Evolutionary conservation across 2,329 filamentous ascomycete species (phyloP).

Genomic region (Nectriaceae sp.): DNA sequence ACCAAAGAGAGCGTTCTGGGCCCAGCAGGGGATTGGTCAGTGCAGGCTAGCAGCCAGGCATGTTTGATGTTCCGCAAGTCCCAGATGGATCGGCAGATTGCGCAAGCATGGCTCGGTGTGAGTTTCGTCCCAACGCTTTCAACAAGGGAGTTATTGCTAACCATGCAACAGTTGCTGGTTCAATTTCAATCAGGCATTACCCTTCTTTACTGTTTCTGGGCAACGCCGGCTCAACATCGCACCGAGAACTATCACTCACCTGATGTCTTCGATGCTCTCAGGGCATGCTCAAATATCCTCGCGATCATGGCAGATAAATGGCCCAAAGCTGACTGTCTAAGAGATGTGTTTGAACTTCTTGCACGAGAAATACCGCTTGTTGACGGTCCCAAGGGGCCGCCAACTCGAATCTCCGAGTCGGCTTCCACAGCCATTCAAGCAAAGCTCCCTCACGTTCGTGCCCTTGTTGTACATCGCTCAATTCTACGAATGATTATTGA

Average conservation of each 20-base stretch:
- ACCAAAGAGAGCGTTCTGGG: conserved; percentile 22
- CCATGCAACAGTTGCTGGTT: conserved; percentile 19
- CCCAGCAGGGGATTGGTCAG: conserved; percentile 27
- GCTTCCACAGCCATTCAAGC: conserved; percentile 9
- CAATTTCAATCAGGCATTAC: conserved; percentile 39
- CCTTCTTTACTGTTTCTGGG: conserved; percentile 38
- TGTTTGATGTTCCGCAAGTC: conserved; percentile 31
- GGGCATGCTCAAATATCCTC: conserved; percentile 37
- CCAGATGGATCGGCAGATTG: conserved; percentile 29
- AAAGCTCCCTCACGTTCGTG: conserved; percentile 14
- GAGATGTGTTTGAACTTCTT: conserved; percentile 37
- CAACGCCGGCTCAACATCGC: conserved; percentile 31
- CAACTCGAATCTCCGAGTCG: conserved; percentile 1
- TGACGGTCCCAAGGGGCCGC: conserved; percentile 4
- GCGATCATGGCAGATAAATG: conserved; percentile 38
- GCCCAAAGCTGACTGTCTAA: conserved; percentile 35
- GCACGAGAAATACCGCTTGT: conserved; percentile 24
- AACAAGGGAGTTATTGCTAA: no score
- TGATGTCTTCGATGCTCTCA: conserved; percentile 35
- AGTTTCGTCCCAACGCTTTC: no score
- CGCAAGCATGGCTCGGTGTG: conserved; percentile 28
- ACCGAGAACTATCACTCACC: conserved; percentile 30
- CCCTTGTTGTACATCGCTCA: conserved; percentile 6
- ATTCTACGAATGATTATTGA: conserved; percentile 10
- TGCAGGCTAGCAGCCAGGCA: conserved; percentile 30